Conservation (phyloP, 805 yeast species). For the Debaryomyces maramus region DNA sequence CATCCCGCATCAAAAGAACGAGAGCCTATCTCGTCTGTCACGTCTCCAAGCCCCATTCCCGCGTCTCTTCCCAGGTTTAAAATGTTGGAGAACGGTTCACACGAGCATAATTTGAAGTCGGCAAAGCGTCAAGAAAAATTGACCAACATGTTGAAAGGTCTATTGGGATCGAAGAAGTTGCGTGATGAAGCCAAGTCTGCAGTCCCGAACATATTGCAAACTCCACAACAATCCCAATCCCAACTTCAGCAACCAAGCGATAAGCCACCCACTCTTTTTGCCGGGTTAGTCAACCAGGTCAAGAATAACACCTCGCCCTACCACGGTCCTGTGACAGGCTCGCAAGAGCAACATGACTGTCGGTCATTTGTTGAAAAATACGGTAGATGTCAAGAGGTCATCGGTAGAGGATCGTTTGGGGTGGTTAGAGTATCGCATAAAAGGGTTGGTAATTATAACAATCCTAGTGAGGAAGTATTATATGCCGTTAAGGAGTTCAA, state of each 20-base stretch:
- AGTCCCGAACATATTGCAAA: slow-evolving; percentile 56
- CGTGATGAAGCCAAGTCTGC: slow-evolving; percentile 73
- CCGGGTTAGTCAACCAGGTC: slow-evolving; percentile 65
- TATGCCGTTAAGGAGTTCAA: slow-evolving; percentile 90
- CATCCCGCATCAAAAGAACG: slow-evolving; percentile 1
- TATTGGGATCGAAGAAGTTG: slow-evolving; percentile 70
- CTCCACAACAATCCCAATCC: slow-evolving; percentile 7
- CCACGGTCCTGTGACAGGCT: slow-evolving; percentile 16
- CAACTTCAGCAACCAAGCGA: slow-evolving; percentile 10
- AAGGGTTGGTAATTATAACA: slow-evolving; percentile 29
- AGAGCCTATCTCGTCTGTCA: background rate
- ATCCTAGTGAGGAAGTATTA: slow-evolving; percentile 44
- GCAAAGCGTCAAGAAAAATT: slow-evolving; percentile 79
- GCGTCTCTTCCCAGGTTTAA: slow-evolving; percentile 47
- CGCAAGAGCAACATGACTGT: slow-evolving; percentile 31
- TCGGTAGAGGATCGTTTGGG: slow-evolving; percentile 94
- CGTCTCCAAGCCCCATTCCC: slow-evolving; percentile 4
- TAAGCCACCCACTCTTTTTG: slow-evolving; percentile 68
- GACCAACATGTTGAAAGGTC: slow-evolving; percentile 70
- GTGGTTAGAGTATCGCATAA: slow-evolving; percentile 88
- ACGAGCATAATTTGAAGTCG: slow-evolving; percentile 75
- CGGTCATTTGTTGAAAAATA: slow-evolving; percentile 80
- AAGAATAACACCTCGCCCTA: slow-evolving; percentile 29
- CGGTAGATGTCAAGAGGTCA: slow-evolving; percentile 91
- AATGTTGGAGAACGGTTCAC: slow-evolving; percentile 67